These are phyloP conservation scores for Kwoniella bestiolae DNA, from an alignment of 768 basidiomycete species.

Conservation along the genomic window DNA sequence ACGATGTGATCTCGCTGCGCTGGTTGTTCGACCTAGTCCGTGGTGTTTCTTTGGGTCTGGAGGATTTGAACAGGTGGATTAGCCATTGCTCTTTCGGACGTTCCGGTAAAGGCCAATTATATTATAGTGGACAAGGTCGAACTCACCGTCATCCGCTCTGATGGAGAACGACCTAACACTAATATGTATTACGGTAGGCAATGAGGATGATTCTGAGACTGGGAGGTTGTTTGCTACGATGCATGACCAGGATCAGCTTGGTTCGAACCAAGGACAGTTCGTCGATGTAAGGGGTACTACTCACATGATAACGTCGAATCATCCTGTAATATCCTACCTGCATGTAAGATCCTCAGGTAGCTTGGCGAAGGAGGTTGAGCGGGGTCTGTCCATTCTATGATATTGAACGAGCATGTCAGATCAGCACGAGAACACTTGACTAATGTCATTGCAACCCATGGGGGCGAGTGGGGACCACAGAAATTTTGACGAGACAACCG, in stretches of 20 bases:
- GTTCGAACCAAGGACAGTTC: neutral
- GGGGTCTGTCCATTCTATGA: conserved; percentile 41
- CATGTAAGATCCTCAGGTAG: conserved; percentile 44
- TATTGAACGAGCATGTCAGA: neutral
- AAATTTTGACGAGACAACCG: too few species aligned
- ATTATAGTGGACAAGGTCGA: too few species aligned
- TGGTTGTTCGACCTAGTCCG: conserved; percentile 13
- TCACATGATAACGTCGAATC: conserved; percentile 49
- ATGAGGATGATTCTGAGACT: conserved; percentile 25
- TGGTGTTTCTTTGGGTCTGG: conserved; percentile 40
- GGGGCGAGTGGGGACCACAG: too few species aligned
- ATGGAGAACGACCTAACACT: conserved; percentile 54
- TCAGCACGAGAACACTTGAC: neutral
- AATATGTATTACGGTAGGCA: conserved; percentile 53
- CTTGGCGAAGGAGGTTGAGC: conserved; percentile 49
- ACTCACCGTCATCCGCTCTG: conserved; percentile 48
- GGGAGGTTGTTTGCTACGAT: conserved; percentile 48
- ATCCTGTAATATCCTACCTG: conserved; percentile 49
- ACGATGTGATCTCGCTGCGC: conserved; percentile 21
- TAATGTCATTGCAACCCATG: neutral
- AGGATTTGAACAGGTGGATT: too few species aligned
- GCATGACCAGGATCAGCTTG: too few species aligned
- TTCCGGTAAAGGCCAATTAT: neutral
- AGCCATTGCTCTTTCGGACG: too few species aligned
- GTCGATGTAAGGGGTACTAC: conserved; percentile 12